phyloP scores from a whole-genome alignment of 306 rosid genomes.

The Benincasa hispida region DNA sequence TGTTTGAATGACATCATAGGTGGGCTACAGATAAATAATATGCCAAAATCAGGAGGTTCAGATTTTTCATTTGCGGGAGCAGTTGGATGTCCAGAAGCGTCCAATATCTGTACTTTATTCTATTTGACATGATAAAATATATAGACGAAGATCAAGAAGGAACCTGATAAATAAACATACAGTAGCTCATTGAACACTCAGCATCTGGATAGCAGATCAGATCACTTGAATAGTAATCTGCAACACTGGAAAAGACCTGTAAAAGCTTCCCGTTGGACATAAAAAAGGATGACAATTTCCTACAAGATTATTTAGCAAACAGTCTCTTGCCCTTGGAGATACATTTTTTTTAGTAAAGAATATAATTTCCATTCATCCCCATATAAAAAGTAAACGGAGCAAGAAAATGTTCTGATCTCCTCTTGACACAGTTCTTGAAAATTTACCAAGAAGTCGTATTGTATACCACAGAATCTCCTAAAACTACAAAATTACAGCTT shows the following conservation, averaged over 20 bases:
- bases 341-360: neutral
- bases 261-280: neutral
- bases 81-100: neutral
- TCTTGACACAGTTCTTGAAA: neutral
- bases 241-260: neutral
- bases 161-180: slow-evolving; percentile 3
- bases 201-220: neutral
- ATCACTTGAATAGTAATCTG: neutral
- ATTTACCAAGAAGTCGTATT: neutral
- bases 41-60: neutral
- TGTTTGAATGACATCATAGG: neutral
- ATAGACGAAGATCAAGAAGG: slow-evolving; percentile 2
- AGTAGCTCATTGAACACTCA: neutral
- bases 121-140: neutral
- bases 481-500: slow-evolving; percentile 4
- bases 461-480: neutral
- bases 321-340: neutral
- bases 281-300: neutral
- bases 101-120: neutral
- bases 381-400: neutral
- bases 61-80: neutral
- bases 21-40: neutral
- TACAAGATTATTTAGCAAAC: neutral
- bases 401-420: neutral
- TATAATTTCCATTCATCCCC: neutral